Percentiles rank a stretch among this genome's conserved stretches.
phyloP scores from a whole-genome alignment of 495 filamentous ascomycete species.

The Penicillium simplicissimum region DNA sequence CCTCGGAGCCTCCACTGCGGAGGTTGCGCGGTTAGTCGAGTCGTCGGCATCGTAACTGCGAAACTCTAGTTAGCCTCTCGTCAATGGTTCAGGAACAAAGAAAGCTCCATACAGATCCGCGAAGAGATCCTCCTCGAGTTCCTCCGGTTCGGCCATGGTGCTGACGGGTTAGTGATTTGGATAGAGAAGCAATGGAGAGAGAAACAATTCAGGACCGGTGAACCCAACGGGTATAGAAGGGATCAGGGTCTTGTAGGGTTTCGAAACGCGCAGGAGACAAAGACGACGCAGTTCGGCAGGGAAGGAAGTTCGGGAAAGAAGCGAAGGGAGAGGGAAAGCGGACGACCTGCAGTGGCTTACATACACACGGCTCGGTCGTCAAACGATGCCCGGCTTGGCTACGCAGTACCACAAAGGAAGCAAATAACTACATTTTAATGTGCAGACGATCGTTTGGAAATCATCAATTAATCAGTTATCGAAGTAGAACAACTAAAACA shows the following conservation, averaged over 20 bases:
- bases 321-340: slow-evolving; percentile 27
- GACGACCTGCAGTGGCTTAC: slow-evolving; percentile 21
- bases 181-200: slow-evolving; percentile 3
- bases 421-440: neutral
- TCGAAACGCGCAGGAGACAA: neutral
- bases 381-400: neutral
- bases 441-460: neutral
- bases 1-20: slow-evolving; percentile 36
- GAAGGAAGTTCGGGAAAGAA: slow-evolving; percentile 11
- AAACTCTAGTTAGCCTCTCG: slow-evolving; percentile 12
- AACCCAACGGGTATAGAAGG: slow-evolving; percentile 10
- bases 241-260: neutral
- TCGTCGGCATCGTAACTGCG: slow-evolving; percentile 88
- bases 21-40: slow-evolving; percentile 43
- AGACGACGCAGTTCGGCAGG: no score
- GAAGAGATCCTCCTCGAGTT: slow-evolving; percentile 96
- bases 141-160: slow-evolving; percentile 81
- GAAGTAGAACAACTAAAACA: neutral
- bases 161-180: slow-evolving; percentile 1
- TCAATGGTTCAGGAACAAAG: neutral
- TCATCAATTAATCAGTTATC: neutral
- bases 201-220: neutral
- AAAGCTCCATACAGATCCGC: slow-evolving; percentile 79
- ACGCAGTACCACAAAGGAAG: neutral
- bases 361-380: slow-evolving; percentile 14